Evolutionary conservation across 441 rosid species (phyloP), one percentile per base, ranked within the genome.

Genomic region (Macaranga tanarius): DNA sequence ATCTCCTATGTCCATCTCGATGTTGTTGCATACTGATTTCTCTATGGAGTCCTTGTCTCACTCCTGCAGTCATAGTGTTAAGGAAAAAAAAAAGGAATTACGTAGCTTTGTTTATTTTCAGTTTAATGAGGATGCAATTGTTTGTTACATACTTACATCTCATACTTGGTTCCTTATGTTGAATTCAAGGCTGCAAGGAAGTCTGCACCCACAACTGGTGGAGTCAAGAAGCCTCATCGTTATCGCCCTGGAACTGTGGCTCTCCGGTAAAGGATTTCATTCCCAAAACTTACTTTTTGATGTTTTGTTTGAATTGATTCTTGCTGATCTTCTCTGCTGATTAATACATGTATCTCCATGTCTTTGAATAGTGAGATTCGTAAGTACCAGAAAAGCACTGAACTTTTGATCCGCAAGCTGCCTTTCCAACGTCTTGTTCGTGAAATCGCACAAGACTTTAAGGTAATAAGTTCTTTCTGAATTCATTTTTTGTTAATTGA

Each of bases 161-260:
- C 16, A 4, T 60, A 48, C 2, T 12, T 63, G 40, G 17, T 20
- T 62, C 40, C 26, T 52, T 40, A 25, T 56, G 26, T 63, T 63
- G 59, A 20, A 22, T 72, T 15, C 19, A 20, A 87, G 86, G 92
- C 88, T 9, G 86, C 87, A 40, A 82, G 90, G 62, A 88, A 88
- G 71, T 86, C 86, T 62, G 92, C 90, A 7, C 90, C 87, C 0
- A 83, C 90, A 28, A 88, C 84, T 28, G 92, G 91, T 2, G 91
- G 91, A 68, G 91, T 87, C 67, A 84, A 85, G 87, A 87, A 87
- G 79, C 89, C 89, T 51, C 89, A 87, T 61, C 79, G 87, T 23
- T 87, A 84, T 70, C 82, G 85, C 23, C 89, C 84, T 0, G 88
- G 87, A 60, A 84, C 87, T 25, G 88, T 86, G 19, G 90, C 90